These are phyloP conservation scores for Pelargonium myrrhifolium DNA, from an alignment of 441 rosid species.

Conservation along the genomic window DNA sequence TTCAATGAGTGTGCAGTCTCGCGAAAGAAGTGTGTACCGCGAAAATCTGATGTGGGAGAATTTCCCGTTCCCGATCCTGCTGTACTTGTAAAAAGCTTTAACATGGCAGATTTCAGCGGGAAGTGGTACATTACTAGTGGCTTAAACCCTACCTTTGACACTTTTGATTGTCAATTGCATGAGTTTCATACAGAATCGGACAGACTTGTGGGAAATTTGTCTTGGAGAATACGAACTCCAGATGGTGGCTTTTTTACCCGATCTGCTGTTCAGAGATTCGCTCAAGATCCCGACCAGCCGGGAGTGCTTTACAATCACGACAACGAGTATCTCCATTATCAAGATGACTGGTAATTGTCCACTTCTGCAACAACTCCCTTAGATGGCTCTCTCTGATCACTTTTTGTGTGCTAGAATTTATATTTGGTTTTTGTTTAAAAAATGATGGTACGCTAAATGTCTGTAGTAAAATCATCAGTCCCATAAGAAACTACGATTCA, in stretches of 20 bases:
- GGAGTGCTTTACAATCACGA: conserved; percentile 74
- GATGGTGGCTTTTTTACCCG: conserved; percentile 80
- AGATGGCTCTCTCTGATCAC: too few relatives aligned
- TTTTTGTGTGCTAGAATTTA: too few relatives aligned
- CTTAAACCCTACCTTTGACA: conserved; percentile 81
- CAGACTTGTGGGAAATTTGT: conserved; percentile 66
- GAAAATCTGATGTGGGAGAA: conserved; percentile 79
- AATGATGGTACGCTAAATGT: too few relatives aligned
- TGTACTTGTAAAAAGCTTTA: conserved; percentile 62
- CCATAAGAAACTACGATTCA: too few relatives aligned
- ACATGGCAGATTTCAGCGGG: conserved; percentile 66
- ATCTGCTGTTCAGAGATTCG: conserved; percentile 56
- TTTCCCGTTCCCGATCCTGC: conserved; percentile 84
- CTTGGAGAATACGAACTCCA: conserved; percentile 78
- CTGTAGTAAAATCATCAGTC: too few relatives aligned
- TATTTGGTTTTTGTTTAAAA: too few relatives aligned
- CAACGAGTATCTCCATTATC: conserved; percentile 89
- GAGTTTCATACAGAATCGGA: conserved; percentile 67
- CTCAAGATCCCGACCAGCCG: conserved; percentile 70
- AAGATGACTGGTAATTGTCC: conserved; percentile 79
- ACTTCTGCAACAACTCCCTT: too few relatives aligned
- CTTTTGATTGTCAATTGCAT: conserved; percentile 80
- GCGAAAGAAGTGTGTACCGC: conserved; percentile 79
- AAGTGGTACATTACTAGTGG: conserved; percentile 90
- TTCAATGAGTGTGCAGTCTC: conserved; percentile 94